phyloP scores from a whole-genome alignment of 176 grass and related monocot species.

The Oryza officinalis region DNA sequence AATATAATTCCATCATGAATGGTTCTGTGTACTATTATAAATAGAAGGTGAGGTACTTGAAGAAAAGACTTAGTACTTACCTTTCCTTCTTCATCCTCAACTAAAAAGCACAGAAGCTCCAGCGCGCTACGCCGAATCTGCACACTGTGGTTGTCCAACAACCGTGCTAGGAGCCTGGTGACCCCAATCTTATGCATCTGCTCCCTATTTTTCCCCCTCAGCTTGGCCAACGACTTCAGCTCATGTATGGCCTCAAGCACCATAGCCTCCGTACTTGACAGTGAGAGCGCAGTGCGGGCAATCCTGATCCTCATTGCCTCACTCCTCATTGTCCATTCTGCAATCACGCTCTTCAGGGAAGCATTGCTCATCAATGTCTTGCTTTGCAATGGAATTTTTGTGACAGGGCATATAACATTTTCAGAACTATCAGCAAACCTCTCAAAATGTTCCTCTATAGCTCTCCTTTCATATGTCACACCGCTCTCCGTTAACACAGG shows the following conservation, averaged over 20 bases:
- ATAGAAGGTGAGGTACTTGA: slow-evolving; percentile 4
- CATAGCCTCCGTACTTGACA: slow-evolving; percentile 56
- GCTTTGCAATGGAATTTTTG: slow-evolving; percentile 57
- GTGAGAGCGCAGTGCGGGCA: slow-evolving; percentile 53
- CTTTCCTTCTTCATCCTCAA: slow-evolving; percentile 82
- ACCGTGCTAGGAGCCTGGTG: slow-evolving; percentile 62
- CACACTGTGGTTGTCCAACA: slow-evolving; percentile 55
- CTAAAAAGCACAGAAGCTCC: slow-evolving; percentile 64
- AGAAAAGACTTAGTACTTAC: slow-evolving; percentile 29
- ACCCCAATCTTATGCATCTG: slow-evolving; percentile 73
- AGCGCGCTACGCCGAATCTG: slow-evolving; percentile 51
- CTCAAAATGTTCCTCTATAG: slow-evolving; percentile 64
- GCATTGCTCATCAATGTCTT: slow-evolving; percentile 58
- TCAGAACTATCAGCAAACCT: slow-evolving; percentile 49
- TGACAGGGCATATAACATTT: slow-evolving; percentile 60
- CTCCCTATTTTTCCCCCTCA: slow-evolving; percentile 57
- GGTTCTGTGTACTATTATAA: slow-evolving; percentile 8
- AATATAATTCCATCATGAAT: slow-evolving; percentile 16
- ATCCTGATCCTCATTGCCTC: slow-evolving; percentile 69
- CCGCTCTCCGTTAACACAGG: slow-evolving; percentile 69
- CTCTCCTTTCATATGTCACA: slow-evolving; percentile 84
- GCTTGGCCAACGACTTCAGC: slow-evolving; percentile 48
- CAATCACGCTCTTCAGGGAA: slow-evolving; percentile 74
- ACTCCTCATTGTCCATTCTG: slow-evolving; percentile 71
- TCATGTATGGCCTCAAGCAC: slow-evolving; percentile 72